phyloP scores from a whole-genome alignment of 768 basidiomycete genomes.

The Calocybe cyanea region DNA sequence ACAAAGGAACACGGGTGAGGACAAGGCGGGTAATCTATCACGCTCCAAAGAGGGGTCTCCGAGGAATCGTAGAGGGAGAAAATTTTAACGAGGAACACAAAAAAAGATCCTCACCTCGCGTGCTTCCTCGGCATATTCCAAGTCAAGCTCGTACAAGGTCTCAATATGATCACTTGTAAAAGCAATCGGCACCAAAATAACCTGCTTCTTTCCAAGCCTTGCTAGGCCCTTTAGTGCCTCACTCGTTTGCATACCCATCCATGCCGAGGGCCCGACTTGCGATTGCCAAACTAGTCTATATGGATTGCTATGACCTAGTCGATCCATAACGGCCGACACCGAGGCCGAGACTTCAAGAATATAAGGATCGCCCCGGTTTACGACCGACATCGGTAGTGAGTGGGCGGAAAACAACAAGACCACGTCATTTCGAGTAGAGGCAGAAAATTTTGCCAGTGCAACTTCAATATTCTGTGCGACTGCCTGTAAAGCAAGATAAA shows the following conservation, averaged over 20 bases:
- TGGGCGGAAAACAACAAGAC: constrained; percentile 96
- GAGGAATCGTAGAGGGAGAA: too few species aligned
- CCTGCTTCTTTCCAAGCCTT: constrained; percentile 70
- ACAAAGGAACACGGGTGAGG: too few species aligned
- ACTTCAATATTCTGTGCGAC: constrained; percentile 85
- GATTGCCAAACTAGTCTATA: constrained; percentile 98
- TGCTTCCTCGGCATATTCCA: constrained; percentile 91
- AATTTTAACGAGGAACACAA: constrained; percentile 1
- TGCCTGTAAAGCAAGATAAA: constrained; percentile 56
- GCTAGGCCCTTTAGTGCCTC: constrained; percentile 88
- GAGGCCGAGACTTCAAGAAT: constrained; percentile 92
- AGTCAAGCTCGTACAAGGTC: constrained; percentile 93
- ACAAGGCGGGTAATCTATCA: too few species aligned
- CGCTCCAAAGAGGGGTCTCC: too few species aligned
- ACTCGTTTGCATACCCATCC: constrained; percentile 97
- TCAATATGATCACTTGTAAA: constrained; percentile 99
- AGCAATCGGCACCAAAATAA: constrained; percentile 88
- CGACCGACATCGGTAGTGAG: constrained; percentile 95
- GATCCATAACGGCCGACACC: constrained; percentile 90
- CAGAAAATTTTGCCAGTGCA: constrained; percentile 76
- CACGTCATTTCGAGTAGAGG: constrained; percentile 63
- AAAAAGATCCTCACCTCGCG: constrained; percentile 58
- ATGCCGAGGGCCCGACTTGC: constrained; percentile 94
- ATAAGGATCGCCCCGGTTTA: constrained; percentile 98
- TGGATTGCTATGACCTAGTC: constrained; percentile 75